A percentile compares a stretch with the other conserved stretches of the same genome.
phyloP scores from a whole-genome alignment of 805 yeast genomes.

The Ogataea methylovora region DNA sequence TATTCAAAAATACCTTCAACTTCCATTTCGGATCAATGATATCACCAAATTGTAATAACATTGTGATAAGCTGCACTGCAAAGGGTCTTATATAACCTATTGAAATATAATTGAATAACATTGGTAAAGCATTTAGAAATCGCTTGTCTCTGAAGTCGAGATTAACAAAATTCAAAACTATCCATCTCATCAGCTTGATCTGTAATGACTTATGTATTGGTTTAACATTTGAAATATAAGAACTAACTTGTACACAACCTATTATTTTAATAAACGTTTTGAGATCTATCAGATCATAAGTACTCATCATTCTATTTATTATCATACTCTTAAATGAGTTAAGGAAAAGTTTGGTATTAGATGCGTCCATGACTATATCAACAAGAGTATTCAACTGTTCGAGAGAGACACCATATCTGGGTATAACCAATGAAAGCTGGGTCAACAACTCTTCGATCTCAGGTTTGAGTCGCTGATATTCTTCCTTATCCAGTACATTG shows the following conservation, averaged over 20 bases:
- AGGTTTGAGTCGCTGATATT: not conserved
- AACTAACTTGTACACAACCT: slow-evolving; percentile 13
- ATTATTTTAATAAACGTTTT: slow-evolving; percentile 13
- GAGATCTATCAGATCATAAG: slow-evolving; percentile 17
- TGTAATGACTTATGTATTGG: slow-evolving; percentile 12
- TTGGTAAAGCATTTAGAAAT: slow-evolving; percentile 13
- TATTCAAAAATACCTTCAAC: slow-evolving; percentile 11
- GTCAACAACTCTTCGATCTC: not conserved
- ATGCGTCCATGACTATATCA: slow-evolving; percentile 11
- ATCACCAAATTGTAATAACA: slow-evolving; percentile 10
- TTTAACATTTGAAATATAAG: slow-evolving; percentile 2
- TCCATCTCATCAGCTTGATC: slow-evolving; percentile 11
- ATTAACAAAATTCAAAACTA: slow-evolving; percentile 13
- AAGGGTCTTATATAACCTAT: slow-evolving; percentile 19
- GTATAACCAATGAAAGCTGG: slow-evolving; percentile 4
- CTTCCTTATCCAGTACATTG: not conserved
- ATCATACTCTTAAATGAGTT: slow-evolving; percentile 9
- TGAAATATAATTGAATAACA: slow-evolving; percentile 17
- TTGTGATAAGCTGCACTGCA: slow-evolving; percentile 13
- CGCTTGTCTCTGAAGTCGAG: slow-evolving; percentile 10
- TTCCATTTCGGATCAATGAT: slow-evolving; percentile 14
- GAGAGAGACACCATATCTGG: slow-evolving; percentile 15
- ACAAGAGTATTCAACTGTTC: slow-evolving; percentile 12
- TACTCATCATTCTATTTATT: slow-evolving; percentile 6
- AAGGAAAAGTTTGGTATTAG: slow-evolving; percentile 8